Conservation (phyloP, 257 asterid species). For the Ilex asprella region DNA sequence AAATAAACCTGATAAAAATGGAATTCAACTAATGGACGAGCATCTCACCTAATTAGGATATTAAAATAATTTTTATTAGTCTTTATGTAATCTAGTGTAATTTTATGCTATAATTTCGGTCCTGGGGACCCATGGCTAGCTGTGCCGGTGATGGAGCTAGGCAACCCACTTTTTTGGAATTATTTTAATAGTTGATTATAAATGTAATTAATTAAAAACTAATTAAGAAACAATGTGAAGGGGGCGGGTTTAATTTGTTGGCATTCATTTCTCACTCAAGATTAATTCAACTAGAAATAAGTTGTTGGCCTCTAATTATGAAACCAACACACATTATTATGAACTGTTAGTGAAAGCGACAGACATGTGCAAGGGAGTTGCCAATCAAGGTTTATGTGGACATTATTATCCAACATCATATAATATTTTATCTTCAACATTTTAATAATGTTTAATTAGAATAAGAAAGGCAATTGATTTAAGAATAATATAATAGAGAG, state of each 20-base stretch:
- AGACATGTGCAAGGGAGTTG: constrained; percentile 42
- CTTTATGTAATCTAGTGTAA: constrained; percentile 1
- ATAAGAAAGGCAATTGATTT: no score
- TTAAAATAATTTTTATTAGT: not conserved
- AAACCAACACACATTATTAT: constrained; percentile 1
- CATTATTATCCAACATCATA: constrained; percentile 8
- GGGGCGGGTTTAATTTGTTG: no score
- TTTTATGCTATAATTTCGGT: constrained; percentile 15
- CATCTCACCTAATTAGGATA: constrained; percentile 5
- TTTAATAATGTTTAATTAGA: no score
- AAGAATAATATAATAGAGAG: no score
- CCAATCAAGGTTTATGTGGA: constrained; percentile 14
- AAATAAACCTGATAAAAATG: no score
- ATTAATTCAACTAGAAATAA: no score
- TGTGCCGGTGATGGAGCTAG: not conserved
- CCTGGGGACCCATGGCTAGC: constrained; percentile 11
- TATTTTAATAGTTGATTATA: no score
- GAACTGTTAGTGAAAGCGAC: constrained; percentile 38
- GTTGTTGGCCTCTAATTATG: not conserved
- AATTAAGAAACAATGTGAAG: no score
- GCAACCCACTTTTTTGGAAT: no score
- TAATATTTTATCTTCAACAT: no score
- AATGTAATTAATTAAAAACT: no score
- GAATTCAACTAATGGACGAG: not conserved
- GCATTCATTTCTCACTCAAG: no score